Conservation (phyloP, 768 basidiomycete species). For the Harrya chromipes region DNA sequence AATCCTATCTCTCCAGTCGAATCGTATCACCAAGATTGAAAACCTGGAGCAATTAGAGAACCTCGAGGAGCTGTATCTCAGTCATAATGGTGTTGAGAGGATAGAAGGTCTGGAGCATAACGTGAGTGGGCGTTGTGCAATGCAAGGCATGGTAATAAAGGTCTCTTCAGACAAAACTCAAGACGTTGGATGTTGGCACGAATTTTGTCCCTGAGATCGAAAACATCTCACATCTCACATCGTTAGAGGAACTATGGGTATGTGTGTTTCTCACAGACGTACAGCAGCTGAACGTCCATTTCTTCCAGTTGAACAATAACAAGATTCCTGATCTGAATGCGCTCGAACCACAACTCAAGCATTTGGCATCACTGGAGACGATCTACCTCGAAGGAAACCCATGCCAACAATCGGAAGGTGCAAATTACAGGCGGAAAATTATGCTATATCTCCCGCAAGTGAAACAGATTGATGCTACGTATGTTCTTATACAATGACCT, state of each 20-base stretch:
- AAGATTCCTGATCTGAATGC: conserved; percentile 67
- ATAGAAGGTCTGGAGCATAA: conserved; percentile 86
- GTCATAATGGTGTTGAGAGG: conserved; percentile 85
- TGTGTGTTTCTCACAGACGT: conserved; percentile 14
- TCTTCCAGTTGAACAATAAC: conserved; percentile 81
- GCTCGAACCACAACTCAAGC: conserved; percentile 63
- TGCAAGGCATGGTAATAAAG: background rate
- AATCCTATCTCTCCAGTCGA: conserved; percentile 90
- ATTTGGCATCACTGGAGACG: conserved; percentile 67
- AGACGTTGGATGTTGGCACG: conserved; percentile 82
- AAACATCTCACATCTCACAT: conserved; percentile 70
- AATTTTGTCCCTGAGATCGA: conserved; percentile 82
- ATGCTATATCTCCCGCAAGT: conserved; percentile 86
- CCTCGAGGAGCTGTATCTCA: conserved; percentile 89
- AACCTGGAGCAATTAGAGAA: conserved; percentile 66
- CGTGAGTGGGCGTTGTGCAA: conserved; percentile 41
- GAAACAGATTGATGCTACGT: conserved; percentile 96
- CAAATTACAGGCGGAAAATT: conserved; percentile 83
- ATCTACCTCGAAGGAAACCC: conserved; percentile 96
- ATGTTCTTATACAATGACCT: conserved; percentile 34
- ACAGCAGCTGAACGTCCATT: background rate
- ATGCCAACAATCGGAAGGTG: conserved; percentile 74
- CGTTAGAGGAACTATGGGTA: conserved; percentile 95
- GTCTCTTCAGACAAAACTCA: conserved; percentile 53
- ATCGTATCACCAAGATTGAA: conserved; percentile 87